Base-by-base conservation (phyloP, 495 filamentous ascomycete species). In the Podospora anserina region DNA sequence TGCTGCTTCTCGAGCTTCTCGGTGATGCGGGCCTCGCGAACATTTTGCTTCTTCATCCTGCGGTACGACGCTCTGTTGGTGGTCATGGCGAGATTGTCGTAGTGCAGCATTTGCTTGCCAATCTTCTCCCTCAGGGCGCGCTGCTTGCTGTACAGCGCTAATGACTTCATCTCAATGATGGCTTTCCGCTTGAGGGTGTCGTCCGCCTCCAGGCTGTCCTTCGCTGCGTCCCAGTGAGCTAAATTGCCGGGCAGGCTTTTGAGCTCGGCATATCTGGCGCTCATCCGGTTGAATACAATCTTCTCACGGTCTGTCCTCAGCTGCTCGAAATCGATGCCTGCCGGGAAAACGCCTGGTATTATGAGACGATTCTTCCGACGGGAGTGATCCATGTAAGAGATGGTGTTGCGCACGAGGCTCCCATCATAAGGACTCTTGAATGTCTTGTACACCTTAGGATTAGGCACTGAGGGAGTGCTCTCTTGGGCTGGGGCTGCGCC, bases 1-100 rank as follows among this genome's bases (percentile, higher is more conserved):
- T 98, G 96, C 77, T 98, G 93, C 82, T 98, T 98, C 86, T 99
- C 95, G 2, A 99, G 86, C 76, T 96, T 97, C 84, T 99, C 95
- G 3, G 95, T 99, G 71, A 97, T 93, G 44, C 95, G 89, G 44
- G 95, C 96, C 78, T 99, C 95, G n/a, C 94, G 89, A 63, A 97
- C 82, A 27, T 91, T 93, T 74, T 97, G 94, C 79, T 96, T 97
- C 89, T 98, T 99, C 83, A 94, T 92, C 23, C 94, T 89, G 27
- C 95, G 90, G 75, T 96, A 97, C 71, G 87, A 85, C 30, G 91
- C 86, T 18, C 95, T 88, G 72, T 98, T 99, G 0, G 93, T 91
- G 15, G 93, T 97, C 88, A 97, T 96, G 53, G 93, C 93, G 13
- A 98, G 87, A 72, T 96, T 97, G 71, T 97, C 92, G 65, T 93